Evolutionary conservation across 2,329 filamentous ascomycete genomes (phyloP).

Genomic region (Botryotinia narcissicola): DNA sequence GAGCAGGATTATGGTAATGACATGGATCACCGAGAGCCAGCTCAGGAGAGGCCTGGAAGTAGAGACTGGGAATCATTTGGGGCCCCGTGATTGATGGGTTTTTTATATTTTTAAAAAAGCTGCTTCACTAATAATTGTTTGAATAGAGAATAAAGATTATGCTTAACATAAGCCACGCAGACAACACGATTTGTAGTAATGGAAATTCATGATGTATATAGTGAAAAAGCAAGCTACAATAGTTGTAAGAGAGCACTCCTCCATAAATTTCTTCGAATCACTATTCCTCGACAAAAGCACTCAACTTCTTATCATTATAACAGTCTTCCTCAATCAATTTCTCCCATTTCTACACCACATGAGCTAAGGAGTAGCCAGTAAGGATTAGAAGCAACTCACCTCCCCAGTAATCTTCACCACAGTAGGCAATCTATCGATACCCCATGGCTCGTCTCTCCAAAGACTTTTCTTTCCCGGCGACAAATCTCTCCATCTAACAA

Average conservation of each 20-base stretch:
- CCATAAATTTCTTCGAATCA: neutral
- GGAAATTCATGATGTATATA: neutral
- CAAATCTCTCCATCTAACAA: conserved; percentile 8
- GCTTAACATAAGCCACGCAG: neutral
- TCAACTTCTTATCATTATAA: conserved; percentile 14
- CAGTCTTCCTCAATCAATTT: conserved; percentile 16
- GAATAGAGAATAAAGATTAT: neutral
- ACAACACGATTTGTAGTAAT: neutral
- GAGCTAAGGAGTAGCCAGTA: neutral
- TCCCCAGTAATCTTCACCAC: conserved; percentile 9
- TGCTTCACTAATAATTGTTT: neutral
- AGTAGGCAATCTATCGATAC: conserved; percentile 4
- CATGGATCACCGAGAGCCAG: neutral
- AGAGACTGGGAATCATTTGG: neutral
- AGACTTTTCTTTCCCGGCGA: neutral
- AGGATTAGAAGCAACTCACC: neutral
- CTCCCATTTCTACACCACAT: conserved; percentile 11
- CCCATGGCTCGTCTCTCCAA: conserved; percentile 11
- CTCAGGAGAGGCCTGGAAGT: neutral
- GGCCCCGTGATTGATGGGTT: neutral
- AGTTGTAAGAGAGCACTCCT: neutral
- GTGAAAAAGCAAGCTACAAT: neutral
- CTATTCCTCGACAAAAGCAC: conserved; percentile 13
- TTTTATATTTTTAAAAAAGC: neutral
- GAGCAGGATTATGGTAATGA: neutral